Conservation (phyloP, 768 basidiomycete species). For the Rhizopogon salebrosus region DNA sequence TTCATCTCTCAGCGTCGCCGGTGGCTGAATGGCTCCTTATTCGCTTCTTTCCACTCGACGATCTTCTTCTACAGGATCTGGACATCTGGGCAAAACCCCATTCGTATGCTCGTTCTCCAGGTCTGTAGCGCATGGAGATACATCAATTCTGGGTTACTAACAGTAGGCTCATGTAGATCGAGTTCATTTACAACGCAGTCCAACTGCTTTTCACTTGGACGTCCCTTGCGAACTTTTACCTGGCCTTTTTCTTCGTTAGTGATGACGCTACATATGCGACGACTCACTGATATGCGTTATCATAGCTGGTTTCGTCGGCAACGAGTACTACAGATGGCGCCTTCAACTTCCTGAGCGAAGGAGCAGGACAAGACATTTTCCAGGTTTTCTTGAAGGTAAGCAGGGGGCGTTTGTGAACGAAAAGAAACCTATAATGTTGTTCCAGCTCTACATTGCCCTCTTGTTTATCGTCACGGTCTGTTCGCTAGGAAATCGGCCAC, state of each 20-base stretch:
- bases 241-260: slow-evolving; percentile 90
- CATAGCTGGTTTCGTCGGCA: slow-evolving; percentile 75
- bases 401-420: slow-evolving; percentile 1
- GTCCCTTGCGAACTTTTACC: slow-evolving; percentile 86
- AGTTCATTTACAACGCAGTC: slow-evolving; percentile 88
- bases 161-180: slow-evolving; percentile 42
- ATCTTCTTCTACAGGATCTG: slow-evolving; percentile 86
- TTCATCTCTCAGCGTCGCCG: slow-evolving; percentile 93
- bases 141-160: not conserved
- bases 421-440: not conserved
- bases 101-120: slow-evolving; percentile 75
- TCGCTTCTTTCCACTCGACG: slow-evolving; percentile 90
- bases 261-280: slow-evolving; percentile 10
- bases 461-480: slow-evolving; percentile 80
- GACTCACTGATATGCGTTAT: slow-evolving; percentile 17
- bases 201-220: slow-evolving; percentile 95
- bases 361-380: slow-evolving; percentile 69
- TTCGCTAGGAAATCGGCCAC: slow-evolving; percentile 89
- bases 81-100: slow-evolving; percentile 85
- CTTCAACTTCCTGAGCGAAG: slow-evolving; percentile 74
- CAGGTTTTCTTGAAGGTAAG: slow-evolving; percentile 65
- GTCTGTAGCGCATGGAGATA: slow-evolving; percentile 12
- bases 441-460: slow-evolving; percentile 74
- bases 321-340: slow-evolving; percentile 60
- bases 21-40: slow-evolving; percentile 86